phyloP scores from a whole-genome alignment of 805 yeast genomes.

The Starmerella davenportii region DNA sequence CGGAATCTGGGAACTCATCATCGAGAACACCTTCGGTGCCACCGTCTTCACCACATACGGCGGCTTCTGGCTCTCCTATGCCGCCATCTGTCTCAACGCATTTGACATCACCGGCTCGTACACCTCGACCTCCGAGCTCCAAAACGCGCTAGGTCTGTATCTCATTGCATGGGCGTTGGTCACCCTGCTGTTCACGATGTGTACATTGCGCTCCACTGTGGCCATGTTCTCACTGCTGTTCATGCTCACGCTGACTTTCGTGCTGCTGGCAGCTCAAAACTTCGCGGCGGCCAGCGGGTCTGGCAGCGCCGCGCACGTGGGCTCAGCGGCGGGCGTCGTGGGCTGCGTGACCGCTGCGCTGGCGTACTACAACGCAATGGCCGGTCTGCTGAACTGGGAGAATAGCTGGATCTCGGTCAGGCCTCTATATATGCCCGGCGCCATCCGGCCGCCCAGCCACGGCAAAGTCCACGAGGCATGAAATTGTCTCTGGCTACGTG shows the following conservation, averaged over 20 bases:
- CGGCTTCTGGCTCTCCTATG: conserved; percentile 51
- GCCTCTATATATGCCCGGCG: conserved; percentile 34
- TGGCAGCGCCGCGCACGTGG: conserved; percentile 22
- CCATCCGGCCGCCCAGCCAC: conserved; percentile 9
- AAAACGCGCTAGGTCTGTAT: conserved; percentile 40
- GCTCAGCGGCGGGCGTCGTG: conserved; percentile 44
- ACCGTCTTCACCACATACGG: conserved; percentile 30
- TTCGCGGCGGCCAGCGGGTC: conserved; percentile 22
- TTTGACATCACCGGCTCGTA: conserved; percentile 34
- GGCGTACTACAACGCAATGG: conserved; percentile 49
- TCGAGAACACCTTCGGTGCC: conserved; percentile 51
- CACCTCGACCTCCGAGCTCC: conserved; percentile 19
- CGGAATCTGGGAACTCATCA: conserved; percentile 52
- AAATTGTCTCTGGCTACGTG: background rate
- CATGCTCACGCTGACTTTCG: conserved; percentile 35
- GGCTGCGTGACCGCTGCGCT: conserved; percentile 38
- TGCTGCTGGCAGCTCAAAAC: conserved; percentile 36
- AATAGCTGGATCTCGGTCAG: conserved; percentile 40
- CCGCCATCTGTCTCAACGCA: conserved; percentile 35
- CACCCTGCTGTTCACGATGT: conserved; percentile 34
- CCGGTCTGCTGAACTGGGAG: conserved; percentile 39
- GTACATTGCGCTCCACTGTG: conserved; percentile 47
- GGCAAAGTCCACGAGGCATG: conserved; percentile 2
- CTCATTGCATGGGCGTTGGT: conserved; percentile 47
- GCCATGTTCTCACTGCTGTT: conserved; percentile 43